A percentile compares a stretch with the other conserved stretches of the same genome.
Evolutionary conservation across 495 filamentous ascomycete species (phyloP).

Genomic region (Aspergillus sclerotiicarbonarius): DNA sequence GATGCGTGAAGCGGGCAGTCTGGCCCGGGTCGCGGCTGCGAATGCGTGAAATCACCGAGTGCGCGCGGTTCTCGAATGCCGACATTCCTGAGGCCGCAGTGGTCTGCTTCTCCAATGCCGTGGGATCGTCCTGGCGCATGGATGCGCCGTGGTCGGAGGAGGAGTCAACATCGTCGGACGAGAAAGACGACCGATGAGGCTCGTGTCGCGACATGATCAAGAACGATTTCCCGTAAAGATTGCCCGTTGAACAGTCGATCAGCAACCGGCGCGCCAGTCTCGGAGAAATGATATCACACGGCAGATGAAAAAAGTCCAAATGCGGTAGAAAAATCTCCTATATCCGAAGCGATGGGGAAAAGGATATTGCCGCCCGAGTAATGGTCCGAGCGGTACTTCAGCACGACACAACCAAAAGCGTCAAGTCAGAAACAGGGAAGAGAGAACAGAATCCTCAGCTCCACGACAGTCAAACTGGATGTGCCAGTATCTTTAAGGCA

Average conservation of each 20-base stretch:
- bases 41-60: conserved; percentile 43
- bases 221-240: neutral
- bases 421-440: neutral
- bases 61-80: conserved; percentile 37
- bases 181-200: neutral
- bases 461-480: too few species aligned
- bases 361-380: neutral
- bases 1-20: conserved; percentile 45
- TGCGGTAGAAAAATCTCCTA: neutral
- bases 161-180: conserved; percentile 11
- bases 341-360: neutral
- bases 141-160: conserved; percentile 25
- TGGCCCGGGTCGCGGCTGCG: conserved; percentile 46
- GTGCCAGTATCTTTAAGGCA: neutral
- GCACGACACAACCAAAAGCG: too few species aligned
- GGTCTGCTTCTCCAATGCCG: conserved; percentile 33
- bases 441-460: neutral
- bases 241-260: neutral
- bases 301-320: neutral
- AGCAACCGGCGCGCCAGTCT: too few species aligned
- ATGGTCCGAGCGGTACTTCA: too few species aligned
- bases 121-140: conserved; percentile 12
- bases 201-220: neutral
- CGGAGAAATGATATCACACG: too few species aligned
- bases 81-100: conserved; percentile 40